A percentile compares a stretch with the other conserved stretches of the same genome.
phyloP scores from a whole-genome alignment of 75 land plant species.

The Cunninghamia lanceolata region DNA sequence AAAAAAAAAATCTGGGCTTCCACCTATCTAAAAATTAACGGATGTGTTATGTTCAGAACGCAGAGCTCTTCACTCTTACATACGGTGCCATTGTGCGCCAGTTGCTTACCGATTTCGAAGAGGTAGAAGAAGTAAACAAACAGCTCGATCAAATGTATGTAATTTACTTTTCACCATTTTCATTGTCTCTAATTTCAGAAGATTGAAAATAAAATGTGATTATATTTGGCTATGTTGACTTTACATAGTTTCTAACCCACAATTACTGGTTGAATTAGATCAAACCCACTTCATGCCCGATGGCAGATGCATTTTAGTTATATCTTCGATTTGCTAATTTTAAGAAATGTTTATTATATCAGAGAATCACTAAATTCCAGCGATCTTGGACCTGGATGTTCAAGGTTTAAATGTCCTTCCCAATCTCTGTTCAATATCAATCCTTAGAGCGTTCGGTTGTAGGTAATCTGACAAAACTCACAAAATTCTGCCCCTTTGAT shows the following conservation, averaged over 20 bases:
- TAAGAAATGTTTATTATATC: not conserved
- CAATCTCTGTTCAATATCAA: not conserved
- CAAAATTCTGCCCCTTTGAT: not conserved
- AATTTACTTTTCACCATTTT: slow-evolving; percentile 4
- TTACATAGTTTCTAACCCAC: not conserved
- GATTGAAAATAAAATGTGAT: not conserved
- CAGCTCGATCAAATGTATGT: slow-evolving; percentile 99
- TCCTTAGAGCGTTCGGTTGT: not conserved
- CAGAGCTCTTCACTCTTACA: slow-evolving; percentile 91
- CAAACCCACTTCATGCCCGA: not conserved
- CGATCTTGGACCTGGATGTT: not conserved
- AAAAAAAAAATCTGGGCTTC: not conserved
- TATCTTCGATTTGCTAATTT: not conserved
- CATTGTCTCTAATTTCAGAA: not conserved
- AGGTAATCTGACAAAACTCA: not conserved
- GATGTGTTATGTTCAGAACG: slow-evolving; percentile 45
- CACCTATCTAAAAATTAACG: not conserved
- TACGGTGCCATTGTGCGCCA: slow-evolving; percentile 96
- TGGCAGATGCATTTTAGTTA: not conserved
- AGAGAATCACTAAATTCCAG: not conserved
- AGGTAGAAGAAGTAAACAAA: slow-evolving; percentile 95
- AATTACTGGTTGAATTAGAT: not conserved
- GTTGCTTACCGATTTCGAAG: slow-evolving; percentile 90
- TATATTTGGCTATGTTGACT: not conserved
- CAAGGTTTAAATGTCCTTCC: not conserved